A percentile compares a stretch with the other conserved stretches of the same genome.
These are phyloP conservation scores for Tilletia caries DNA, from an alignment of 1,284 basidiomycete species.

Conservation along the genomic window DNA sequence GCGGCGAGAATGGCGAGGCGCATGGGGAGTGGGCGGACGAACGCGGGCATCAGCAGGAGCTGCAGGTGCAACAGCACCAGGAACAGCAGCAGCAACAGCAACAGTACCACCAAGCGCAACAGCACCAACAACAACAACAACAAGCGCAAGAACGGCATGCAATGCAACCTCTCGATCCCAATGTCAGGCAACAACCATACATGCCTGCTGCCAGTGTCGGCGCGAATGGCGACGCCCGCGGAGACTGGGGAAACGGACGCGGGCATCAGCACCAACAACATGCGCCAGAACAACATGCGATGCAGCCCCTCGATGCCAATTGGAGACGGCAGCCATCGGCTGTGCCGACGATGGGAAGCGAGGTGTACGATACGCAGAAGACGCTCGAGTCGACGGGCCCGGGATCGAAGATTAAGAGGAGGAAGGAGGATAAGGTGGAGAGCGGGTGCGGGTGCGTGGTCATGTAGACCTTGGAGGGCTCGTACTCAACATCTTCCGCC, in stretches of 20 bases:
- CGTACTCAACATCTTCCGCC: not conserved
- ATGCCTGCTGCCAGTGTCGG: too few species aligned
- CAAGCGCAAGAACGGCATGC: not conserved
- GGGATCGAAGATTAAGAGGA: not conserved
- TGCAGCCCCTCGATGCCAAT: not conserved
- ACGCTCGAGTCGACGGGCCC: not conserved
- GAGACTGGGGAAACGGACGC: too few species aligned
- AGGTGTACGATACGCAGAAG: not conserved
- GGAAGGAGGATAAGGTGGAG: slow-evolving; percentile 3
- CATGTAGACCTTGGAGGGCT: not conserved
- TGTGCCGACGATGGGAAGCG: not conserved
- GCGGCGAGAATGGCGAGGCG: too few species aligned
- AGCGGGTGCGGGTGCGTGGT: slow-evolving; percentile 6
- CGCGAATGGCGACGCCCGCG: too few species aligned
- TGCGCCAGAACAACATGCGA: not conserved
- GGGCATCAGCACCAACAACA: too few species aligned
- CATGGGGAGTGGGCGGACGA: too few species aligned
- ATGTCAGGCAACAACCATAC: too few species aligned
- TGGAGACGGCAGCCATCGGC: not conserved
- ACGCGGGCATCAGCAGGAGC: too few species aligned
- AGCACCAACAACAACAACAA: not conserved
- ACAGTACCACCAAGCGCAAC: too few species aligned
- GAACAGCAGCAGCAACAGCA: not conserved
- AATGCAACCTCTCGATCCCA: too few species aligned
- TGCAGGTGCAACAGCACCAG: too few species aligned